Percentiles rank a stretch among this genome's conserved stretches.
Conservation (phyloP, 768 basidiomycete species). For the Bullera alba region DNA sequence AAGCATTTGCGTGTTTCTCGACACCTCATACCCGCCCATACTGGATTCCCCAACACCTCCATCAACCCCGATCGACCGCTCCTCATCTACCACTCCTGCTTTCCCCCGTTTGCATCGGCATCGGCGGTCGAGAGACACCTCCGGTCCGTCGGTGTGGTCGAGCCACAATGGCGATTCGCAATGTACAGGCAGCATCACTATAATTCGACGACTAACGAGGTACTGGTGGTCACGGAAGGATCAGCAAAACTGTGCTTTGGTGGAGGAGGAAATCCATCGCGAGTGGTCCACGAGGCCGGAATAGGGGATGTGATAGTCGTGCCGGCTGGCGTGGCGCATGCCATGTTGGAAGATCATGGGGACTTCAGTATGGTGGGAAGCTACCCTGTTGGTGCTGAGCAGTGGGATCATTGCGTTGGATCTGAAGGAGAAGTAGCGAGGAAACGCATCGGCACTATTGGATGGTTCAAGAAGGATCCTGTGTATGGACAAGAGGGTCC, state of each 20-base stretch:
- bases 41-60: slow-evolving; percentile 48
- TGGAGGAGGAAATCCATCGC: slow-evolving; percentile 46
- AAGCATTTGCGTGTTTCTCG: slow-evolving; percentile 16
- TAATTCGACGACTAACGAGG: slow-evolving; percentile 51
- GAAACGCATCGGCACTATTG: slow-evolving; percentile 40
- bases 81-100: slow-evolving; percentile 44
- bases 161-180: slow-evolving; percentile 50
- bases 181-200: slow-evolving; percentile 50
- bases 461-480: slow-evolving; percentile 49
- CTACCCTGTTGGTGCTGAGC: slow-evolving; percentile 45
- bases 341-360: slow-evolving; percentile 40
- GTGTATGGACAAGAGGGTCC: slow-evolving; percentile 49
- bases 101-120: slow-evolving; percentile 5
- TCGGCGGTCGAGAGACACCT: slow-evolving; percentile 46
- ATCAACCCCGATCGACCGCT: slow-evolving; percentile 46
- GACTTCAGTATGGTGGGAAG: slow-evolving; percentile 50
- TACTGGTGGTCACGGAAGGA: slow-evolving; percentile 46
- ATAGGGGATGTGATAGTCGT: slow-evolving; percentile 49
- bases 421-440: slow-evolving; percentile 33
- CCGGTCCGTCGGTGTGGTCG: slow-evolving; percentile 40
- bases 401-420: slow-evolving; percentile 51
- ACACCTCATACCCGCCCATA: slow-evolving; percentile 45
- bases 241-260: slow-evolving; percentile 49
- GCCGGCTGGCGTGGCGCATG: slow-evolving; percentile 50
- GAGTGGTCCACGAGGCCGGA: slow-evolving; percentile 41